Evolutionary conservation across 139 green algal genomes (phyloP), one percentile per base, ranked within the genome.

Genomic region (Chlamydomonas sp.): DNA sequence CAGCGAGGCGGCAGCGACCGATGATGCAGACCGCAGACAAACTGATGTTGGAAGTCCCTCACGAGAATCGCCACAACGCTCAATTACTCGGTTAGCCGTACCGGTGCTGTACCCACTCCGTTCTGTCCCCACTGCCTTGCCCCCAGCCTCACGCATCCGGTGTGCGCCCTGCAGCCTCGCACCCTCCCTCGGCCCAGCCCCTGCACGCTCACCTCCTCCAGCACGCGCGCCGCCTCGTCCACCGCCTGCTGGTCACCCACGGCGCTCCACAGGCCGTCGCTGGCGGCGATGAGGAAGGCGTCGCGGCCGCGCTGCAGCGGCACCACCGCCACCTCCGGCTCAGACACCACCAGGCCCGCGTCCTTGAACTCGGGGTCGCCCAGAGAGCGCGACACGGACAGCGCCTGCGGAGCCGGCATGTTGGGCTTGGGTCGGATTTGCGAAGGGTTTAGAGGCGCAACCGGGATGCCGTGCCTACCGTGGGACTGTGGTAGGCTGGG

Each of bases 201-300:
- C 67, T 58, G 31, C 31, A 49, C 31, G 31, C 81, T 75, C 74
- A 88, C 83, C 74, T 88, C 74, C 31, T 58, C 15, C 62, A 88
- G 62, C 78, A 82, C 88, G 63, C 12, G 58, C 12, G 18, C 59
- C 20, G 84, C 88, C 17, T 10, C 61, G 9, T 86, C 78, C 78
- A 97, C 94, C 20, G 93, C 95, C 9, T 98, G 95, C 62, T 96
- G 90, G 78, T 96, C 96, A 72, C 31, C 79, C n/a, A 99, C 31
- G 6, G 89, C 88, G 63, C 98, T 96, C 97, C 97, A 99, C n/a
- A 99, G 63, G 0, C 97, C 97, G 85, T 99, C 97, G 49, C 84
- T 96, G 63, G 94, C 97, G 3, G 97, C 67, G 12, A 99, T 91
- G 12, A 98, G 31, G 85, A 98, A 99, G 0, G 4, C 5, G 83